These are phyloP conservation scores for Dactylellina parvicollis DNA, from an alignment of 2,329 filamentous ascomycete genomes.

Conservation along the genomic window DNA sequence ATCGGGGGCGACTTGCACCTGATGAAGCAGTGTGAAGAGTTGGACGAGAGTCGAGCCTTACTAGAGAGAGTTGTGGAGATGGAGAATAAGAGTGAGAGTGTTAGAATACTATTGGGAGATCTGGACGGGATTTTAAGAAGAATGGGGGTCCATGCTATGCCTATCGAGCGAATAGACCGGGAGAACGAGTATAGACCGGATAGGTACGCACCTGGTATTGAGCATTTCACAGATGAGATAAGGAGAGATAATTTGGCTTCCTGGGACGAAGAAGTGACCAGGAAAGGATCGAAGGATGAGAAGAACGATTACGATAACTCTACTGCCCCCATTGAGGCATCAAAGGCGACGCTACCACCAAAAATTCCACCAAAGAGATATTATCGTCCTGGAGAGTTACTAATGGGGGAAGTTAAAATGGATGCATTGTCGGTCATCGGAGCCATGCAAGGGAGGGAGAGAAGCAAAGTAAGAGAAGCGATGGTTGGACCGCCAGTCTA, in stretches of 20 bases:
- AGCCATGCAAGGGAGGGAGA: not conserved
- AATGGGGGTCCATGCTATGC: not conserved
- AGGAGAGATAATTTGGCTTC: not conserved
- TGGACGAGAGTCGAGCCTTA: not conserved
- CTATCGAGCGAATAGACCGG: not conserved
- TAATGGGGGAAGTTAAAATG: slow-evolving; percentile 14
- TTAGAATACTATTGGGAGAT: not conserved
- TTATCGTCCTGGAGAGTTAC: slow-evolving; percentile 14
- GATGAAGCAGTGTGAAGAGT: not conserved
- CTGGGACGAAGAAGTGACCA: not conserved
- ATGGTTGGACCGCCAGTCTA: not conserved
- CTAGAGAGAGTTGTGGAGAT: not conserved
- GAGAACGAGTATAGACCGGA: not conserved
- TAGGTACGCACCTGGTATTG: slow-evolving; percentile 11
- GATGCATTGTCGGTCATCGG: slow-evolving; percentile 18
- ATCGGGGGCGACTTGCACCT: not conserved
- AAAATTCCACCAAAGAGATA: not conserved
- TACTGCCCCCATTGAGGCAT: no score
- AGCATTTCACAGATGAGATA: not conserved
- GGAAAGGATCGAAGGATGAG: not conserved
- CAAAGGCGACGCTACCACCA: not conserved
- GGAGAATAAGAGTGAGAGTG: not conserved
- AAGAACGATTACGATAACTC: not conserved
- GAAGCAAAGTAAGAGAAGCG: not conserved
- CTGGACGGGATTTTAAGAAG: not conserved